A percentile compares a stretch with the other conserved stretches of the same genome.
phyloP scores from a whole-genome alignment of 169 alveolate species.

The Babesia caballi region DNA sequence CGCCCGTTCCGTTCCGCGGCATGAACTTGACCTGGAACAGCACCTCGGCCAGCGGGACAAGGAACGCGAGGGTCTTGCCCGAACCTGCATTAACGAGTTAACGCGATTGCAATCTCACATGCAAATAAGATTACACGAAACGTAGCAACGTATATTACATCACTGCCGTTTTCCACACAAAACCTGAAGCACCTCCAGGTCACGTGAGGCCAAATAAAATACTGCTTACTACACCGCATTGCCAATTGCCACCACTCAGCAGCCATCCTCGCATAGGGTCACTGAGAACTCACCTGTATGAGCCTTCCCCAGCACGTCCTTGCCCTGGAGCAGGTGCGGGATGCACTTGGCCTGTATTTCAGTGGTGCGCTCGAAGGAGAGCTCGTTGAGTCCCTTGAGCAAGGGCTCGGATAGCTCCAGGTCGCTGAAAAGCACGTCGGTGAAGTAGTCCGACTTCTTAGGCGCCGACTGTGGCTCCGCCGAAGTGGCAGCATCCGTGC shows the following conservation, averaged over 20 bases:
- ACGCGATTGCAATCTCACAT: too few relatives aligned
- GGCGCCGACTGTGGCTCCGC: not conserved
- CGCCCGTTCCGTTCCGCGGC: slow-evolving; percentile 94
- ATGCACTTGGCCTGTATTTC: slow-evolving; percentile 96
- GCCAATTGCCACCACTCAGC: too few relatives aligned
- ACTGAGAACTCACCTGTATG: slow-evolving; percentile 81
- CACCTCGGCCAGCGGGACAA: slow-evolving; percentile 96
- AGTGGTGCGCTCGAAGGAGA: slow-evolving; percentile 90
- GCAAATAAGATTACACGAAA: too few relatives aligned
- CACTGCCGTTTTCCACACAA: too few relatives aligned
- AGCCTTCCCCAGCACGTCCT: slow-evolving; percentile 97
- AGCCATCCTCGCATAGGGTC: too few relatives aligned
- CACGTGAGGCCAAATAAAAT: not conserved
- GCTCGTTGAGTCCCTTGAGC: slow-evolving; percentile 85
- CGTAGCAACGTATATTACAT: too few relatives aligned
- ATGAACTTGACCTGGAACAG: slow-evolving; percentile 91
- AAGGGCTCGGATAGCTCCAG: slow-evolving; percentile 89
- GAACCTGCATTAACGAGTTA: too few relatives aligned
- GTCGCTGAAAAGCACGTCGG: slow-evolving; percentile 81
- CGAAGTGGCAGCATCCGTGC: not conserved
- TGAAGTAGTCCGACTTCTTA: slow-evolving; percentile 71
- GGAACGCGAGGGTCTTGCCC: slow-evolving; percentile 98
- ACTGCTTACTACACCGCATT: not conserved
- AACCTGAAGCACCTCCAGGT: too few relatives aligned
- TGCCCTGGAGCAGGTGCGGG: slow-evolving; percentile 95